A percentile compares a stretch with the other conserved stretches of the same genome.
Evolutionary conservation across 352 stramenopile genomes (phyloP).

Genomic region (Pythium dissimile): DNA sequence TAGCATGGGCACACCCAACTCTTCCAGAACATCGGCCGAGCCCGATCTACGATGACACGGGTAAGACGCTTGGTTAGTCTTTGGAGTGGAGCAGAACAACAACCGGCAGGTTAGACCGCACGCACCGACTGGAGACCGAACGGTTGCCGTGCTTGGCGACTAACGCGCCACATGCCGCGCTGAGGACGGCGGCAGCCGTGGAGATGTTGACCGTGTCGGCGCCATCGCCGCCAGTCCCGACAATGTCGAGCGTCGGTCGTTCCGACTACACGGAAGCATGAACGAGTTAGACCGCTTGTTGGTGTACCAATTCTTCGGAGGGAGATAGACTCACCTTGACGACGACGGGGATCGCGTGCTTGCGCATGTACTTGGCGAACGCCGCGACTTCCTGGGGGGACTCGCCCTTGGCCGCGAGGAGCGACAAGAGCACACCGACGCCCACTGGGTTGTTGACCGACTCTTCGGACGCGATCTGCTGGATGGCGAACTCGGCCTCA

Average conservation of each 20-base stretch:
- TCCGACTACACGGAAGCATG: constrained; percentile 22
- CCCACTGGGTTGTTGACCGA: constrained; percentile 53
- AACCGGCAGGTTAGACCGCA: not conserved
- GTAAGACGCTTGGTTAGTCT: not conserved
- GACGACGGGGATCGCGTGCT: constrained; percentile 83
- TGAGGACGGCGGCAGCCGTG: constrained; percentile 93
- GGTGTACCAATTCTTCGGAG: not conserved
- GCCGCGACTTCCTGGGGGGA: constrained; percentile 93
- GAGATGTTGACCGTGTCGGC: constrained; percentile 99
- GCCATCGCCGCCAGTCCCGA: constrained; percentile 97
- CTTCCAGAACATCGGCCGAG: constrained; percentile 96
- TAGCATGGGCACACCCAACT: constrained; percentile 95
- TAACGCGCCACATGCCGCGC: constrained; percentile 89
- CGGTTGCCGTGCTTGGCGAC: constrained; percentile 98
- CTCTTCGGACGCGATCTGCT: constrained; percentile 68
- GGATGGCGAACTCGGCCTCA: constrained; percentile 67
- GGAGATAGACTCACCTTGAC: constrained; percentile 28
- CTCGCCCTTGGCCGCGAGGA: constrained; percentile 94
- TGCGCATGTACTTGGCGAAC: constrained; percentile 96
- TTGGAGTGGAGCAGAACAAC: not conserved
- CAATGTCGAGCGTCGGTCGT: constrained; percentile 95
- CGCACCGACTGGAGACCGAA: constrained; percentile 91
- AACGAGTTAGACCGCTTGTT: not conserved
- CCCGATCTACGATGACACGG: constrained; percentile 64
- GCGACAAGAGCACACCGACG: constrained; percentile 91